Conservation (phyloP, 2,329 filamentous ascomycete species). For the Diplodia mutila region DNA sequence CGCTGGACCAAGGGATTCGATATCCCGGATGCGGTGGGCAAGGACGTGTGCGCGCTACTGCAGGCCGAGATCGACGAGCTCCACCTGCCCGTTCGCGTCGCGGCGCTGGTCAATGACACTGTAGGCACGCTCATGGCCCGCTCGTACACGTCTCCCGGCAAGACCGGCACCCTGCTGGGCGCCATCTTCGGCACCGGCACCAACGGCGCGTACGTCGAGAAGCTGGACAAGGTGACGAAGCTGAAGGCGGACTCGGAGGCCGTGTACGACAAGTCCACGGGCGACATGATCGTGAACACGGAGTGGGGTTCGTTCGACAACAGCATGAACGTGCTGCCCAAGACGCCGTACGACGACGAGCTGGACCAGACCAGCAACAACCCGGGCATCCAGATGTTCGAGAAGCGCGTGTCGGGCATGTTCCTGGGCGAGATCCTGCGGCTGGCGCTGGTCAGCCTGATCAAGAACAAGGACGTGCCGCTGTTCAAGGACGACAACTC, state of each 20-base stretch:
- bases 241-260: conserved; percentile 51
- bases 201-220: conserved; percentile 97
- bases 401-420: conserved; percentile 98
- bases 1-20: conserved; percentile 99
- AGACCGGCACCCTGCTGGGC: conserved; percentile 84
- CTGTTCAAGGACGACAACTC: conserved; percentile 80
- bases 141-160: conserved; percentile 89
- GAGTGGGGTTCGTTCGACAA: conserved; percentile 99
- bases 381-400: conserved; percentile 96
- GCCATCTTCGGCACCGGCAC: conserved; percentile 98
- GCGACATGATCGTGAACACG: conserved; percentile 96
- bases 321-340: conserved; percentile 82
- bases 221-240: conserved; percentile 83
- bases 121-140: conserved; percentile 97
- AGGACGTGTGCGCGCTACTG: conserved; percentile 90
- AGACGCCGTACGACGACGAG: conserved; percentile 77
- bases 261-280: conserved; percentile 77
- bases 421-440: conserved; percentile 94
- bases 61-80: conserved; percentile 88
- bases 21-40: conserved; percentile 89
- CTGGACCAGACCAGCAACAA: conserved; percentile 84
- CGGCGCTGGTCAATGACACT: conserved; percentile 94
- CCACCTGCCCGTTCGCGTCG: conserved; percentile 87
- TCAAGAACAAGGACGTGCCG: conserved; percentile 66
- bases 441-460: conserved; percentile 71